Evolutionary conservation across 495 filamentous ascomycete species (phyloP).

Genomic region (Lasiosphaeria miniovina): DNA sequence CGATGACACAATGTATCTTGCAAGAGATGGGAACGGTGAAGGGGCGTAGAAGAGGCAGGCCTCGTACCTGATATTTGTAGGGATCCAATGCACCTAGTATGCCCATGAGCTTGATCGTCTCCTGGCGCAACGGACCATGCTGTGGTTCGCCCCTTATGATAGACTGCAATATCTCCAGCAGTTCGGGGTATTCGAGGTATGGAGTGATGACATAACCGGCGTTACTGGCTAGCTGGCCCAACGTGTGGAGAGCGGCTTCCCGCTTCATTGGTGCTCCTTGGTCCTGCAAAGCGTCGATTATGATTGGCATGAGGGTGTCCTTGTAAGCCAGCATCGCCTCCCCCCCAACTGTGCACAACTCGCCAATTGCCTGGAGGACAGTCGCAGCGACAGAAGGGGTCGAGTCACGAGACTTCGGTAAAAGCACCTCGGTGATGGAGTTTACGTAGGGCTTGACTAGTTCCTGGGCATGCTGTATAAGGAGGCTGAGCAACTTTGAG

Average conservation of each 20-base stretch:
- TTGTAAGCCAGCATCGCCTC: conserved; percentile 87
- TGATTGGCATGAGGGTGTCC: conserved; percentile 86
- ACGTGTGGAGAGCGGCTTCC: conserved; percentile 83
- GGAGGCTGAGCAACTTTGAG: conserved; percentile 84
- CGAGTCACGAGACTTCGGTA: conserved; percentile 81
- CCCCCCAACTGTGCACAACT: conserved; percentile 89
- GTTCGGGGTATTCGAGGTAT: conserved; percentile 88
- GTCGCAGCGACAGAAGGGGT: conserved; percentile 86
- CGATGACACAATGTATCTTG: too few species aligned
- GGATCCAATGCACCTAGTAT: conserved; percentile 95
- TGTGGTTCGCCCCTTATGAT: conserved; percentile 90
- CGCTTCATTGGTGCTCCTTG: conserved; percentile 83
- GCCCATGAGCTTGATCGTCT: conserved; percentile 93
- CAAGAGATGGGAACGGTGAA: not conserved
- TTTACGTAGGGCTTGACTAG: conserved; percentile 94
- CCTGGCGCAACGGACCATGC: conserved; percentile 73
- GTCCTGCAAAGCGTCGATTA: conserved; percentile 88
- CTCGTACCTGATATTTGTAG: conserved; percentile 79
- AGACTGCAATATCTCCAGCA: conserved; percentile 85
- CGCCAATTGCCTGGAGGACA: conserved; percentile 88
- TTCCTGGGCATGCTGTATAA: conserved; percentile 85
- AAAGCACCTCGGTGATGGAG: conserved; percentile 83
- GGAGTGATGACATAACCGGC: conserved; percentile 97
- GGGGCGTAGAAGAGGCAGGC: too few species aligned
- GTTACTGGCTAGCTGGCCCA: conserved; percentile 90